Evolutionary conservation across 352 stramenopile genomes (phyloP).

Genomic region (Phytopythium aichiense): DNA sequence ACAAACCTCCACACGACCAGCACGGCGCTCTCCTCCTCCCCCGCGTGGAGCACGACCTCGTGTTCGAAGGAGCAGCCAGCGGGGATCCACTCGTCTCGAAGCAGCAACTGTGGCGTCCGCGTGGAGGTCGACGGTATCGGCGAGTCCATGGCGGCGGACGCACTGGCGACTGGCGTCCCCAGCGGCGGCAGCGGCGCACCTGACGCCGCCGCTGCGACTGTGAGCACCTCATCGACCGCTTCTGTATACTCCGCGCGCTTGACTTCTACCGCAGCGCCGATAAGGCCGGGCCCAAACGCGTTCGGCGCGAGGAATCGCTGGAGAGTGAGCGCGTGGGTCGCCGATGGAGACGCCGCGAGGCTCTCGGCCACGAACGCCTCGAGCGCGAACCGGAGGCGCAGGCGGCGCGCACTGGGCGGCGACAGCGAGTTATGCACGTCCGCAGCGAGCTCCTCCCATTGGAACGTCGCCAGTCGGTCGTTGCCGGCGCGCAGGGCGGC

Average conservation of each 20-base stretch:
- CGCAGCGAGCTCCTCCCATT: conserved; percentile 9
- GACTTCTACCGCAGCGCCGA: background rate
- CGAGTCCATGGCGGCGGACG: background rate
- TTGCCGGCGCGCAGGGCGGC: conserved; percentile 9
- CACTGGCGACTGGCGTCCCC: background rate
- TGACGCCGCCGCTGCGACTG: background rate
- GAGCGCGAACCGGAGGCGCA: conserved; percentile 19
- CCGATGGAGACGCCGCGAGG: background rate
- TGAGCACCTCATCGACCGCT: conserved; percentile 14
- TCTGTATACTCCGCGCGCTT: conserved; percentile 16
- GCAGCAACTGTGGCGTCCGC: background rate
- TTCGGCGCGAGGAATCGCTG: conserved; percentile 26
- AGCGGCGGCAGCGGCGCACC: background rate
- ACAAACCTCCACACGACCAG: conserved; percentile 41
- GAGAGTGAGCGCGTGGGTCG: conserved; percentile 13
- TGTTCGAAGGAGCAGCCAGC: conserved; percentile 26
- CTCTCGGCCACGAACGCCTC: conserved; percentile 23
- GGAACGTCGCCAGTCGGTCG: background rate
- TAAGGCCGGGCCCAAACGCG: conserved; percentile 7
- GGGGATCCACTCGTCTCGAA: conserved; percentile 15
- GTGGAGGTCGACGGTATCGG: background rate
- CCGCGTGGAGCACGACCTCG: conserved; percentile 7
- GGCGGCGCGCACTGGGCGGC: conserved; percentile 6
- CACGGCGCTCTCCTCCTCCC: conserved; percentile 7
- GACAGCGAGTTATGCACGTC: background rate